Base-by-base conservation (phyloP, 1,139 yeast species). In the Taiozyma sp. region DNA sequence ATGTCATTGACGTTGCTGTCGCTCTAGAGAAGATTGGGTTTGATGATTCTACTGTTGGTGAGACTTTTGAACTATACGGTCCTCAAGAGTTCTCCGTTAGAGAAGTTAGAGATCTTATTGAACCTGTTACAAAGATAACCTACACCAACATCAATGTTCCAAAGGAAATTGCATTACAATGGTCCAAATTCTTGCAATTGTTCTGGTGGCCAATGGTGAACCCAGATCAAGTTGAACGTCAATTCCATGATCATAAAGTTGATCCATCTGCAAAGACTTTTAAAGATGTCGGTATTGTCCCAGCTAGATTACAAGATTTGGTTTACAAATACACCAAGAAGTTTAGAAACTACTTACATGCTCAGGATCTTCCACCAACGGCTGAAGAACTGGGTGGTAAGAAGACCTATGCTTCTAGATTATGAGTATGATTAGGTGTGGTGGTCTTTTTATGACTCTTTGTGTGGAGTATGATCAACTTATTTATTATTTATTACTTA, bases 1-100 rank as follows among this genome's bases (percentile, higher is more conserved):
- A 84, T 65, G 92, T 83, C 38, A 64, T 75, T 51, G 96, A 89
- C 65, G 92, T 89, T 50, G 95, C 96, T 22, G 74, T 79, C 57
- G 96, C 88, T 9, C 74, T 89, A 61, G 96, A 87, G 70, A 78
- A 74, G 62, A 87, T 89, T 61, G 93, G 90, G 16, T 89, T 74
- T 67, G 93, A 89, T 68, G 96, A 89, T 68, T 73, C 88, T 48
- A 87, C 96, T 29, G 77, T 76, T 29, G 96, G 96, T 55, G 79
- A 87, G 70, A 79, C 87, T 48, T 89, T 70, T 68, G 96, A 89
- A 70, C 78, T 89, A 58, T 76, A 73, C 64, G 96, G 96, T n/a
- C 79, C 84, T 24, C 87, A 87, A 67, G 75, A 77, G 62, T 78
- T 82, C 67, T 68, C 84, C n/a, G 77, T 79, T 64, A 70, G 72